Percentiles rank a stretch among this genome's conserved stretches.
phyloP scores from a whole-genome alignment of 805 yeast genomes.

The Kodamaea kaohsiungensis region DNA sequence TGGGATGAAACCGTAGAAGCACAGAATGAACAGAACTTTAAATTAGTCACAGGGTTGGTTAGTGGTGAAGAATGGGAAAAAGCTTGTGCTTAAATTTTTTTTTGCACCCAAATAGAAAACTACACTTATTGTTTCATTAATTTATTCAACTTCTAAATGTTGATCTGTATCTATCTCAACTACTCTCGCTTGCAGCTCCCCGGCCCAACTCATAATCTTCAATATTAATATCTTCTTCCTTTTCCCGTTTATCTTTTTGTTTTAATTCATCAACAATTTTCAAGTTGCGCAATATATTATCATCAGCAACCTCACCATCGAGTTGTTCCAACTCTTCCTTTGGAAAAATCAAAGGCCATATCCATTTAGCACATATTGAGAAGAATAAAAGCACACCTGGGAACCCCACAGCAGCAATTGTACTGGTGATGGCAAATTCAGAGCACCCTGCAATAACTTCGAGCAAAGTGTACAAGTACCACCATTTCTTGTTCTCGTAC shows the following conservation, averaged over 20 bases:
- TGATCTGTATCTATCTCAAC: background rate
- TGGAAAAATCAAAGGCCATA: conserved; percentile 66
- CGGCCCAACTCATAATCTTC: conserved; percentile 2
- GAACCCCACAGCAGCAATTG: conserved; percentile 91
- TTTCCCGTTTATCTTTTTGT: conserved; percentile 1
- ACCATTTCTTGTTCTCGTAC: conserved; percentile 42
- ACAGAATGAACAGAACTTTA: conserved; percentile 41
- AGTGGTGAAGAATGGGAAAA: conserved; percentile 11
- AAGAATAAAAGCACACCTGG: conserved; percentile 82
- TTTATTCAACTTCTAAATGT: background rate
- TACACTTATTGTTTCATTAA: no score
- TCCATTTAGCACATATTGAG: conserved; percentile 56
- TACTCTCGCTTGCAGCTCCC: conserved; percentile 6
- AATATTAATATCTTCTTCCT: conserved; percentile 4
- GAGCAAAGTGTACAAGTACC: conserved; percentile 55
- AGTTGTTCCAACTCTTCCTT: conserved; percentile 57
- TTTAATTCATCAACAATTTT: conserved; percentile 15
- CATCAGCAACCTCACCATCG: conserved; percentile 67
- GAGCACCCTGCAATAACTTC: conserved; percentile 70
- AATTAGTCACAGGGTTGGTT: conserved; percentile 24
- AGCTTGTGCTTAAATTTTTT: background rate
- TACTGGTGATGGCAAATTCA: conserved; percentile 83
- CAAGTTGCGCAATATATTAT: conserved; percentile 52
- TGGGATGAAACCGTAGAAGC: conserved; percentile 51
- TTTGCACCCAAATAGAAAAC: background rate